Percentiles rank a stretch among this genome's conserved stretches.
These are phyloP conservation scores for Rhodotorula sp. DNA, from an alignment of 1,284 basidiomycete species.

Conservation along the genomic window DNA sequence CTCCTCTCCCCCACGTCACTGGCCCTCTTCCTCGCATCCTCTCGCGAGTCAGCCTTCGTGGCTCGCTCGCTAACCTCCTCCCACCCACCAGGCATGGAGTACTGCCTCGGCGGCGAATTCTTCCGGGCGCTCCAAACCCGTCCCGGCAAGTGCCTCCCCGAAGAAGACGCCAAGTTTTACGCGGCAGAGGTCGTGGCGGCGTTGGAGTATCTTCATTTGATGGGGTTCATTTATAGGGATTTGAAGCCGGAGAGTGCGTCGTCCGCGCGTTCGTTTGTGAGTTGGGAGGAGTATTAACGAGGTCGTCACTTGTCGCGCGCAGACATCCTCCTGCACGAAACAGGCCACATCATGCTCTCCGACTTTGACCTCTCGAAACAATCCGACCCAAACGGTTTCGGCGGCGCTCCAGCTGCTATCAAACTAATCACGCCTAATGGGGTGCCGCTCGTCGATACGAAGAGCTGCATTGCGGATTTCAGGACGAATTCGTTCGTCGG, in stretches of 20 bases:
- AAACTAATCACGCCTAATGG: constrained; percentile 85
- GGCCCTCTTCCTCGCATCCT: not conserved
- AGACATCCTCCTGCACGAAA: constrained; percentile 98
- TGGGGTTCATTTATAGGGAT: constrained; percentile 99
- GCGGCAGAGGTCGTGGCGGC: constrained; percentile 98
- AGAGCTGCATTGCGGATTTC: constrained; percentile 95
- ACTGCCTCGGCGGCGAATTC: constrained; percentile 99
- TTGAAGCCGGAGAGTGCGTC: constrained; percentile 96
- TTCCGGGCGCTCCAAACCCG: constrained; percentile 93
- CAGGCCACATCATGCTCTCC: constrained; percentile 98
- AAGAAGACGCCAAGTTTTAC: constrained; percentile 95
- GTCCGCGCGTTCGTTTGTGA: not conserved
- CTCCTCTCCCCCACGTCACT: too few relatives aligned
- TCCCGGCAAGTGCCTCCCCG: constrained; percentile 91
- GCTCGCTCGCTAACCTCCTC: not conserved
- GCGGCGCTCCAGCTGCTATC: constrained; percentile 84
- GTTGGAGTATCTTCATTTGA: constrained; percentile 95
- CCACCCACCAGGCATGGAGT: constrained; percentile 71
- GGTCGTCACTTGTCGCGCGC: constrained; percentile 5
- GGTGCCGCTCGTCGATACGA: constrained; percentile 90
- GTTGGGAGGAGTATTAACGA: not conserved
- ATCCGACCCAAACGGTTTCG: constrained; percentile 59
- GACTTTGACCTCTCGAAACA: constrained; percentile 99
- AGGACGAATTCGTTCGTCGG: constrained; percentile 93
- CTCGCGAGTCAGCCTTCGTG: not conserved